Evolutionary conservation across 1,139 yeast species (phyloP).

Genomic region (Kodamaea sp.): DNA sequence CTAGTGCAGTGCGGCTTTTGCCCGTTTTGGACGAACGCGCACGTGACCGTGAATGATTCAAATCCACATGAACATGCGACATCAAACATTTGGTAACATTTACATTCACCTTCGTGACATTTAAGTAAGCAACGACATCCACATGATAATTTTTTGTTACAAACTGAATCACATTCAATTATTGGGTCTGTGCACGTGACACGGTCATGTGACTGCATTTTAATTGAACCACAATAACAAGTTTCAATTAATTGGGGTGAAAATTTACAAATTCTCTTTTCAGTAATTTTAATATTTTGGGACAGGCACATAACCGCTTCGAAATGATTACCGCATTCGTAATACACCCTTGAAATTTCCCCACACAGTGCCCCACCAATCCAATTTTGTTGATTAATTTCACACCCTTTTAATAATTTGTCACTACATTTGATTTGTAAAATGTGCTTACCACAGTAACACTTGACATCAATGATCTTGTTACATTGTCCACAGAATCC

Average conservation of each 20-base stretch:
- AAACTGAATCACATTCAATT: slow-evolving; percentile 64
- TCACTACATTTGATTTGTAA: slow-evolving; percentile 48
- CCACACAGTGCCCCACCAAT: slow-evolving; percentile 64
- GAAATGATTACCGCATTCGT: slow-evolving; percentile 67
- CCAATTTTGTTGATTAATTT: slow-evolving; percentile 36
- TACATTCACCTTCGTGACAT: slow-evolving; percentile 79
- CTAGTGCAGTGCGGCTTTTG: slow-evolving; percentile 61
- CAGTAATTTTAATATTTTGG: slow-evolving; percentile 25
- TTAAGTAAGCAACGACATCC: slow-evolving; percentile 66
- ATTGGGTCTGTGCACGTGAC: slow-evolving; percentile 67
- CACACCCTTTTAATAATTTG: slow-evolving; percentile 19
- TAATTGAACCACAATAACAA: slow-evolving; percentile 74
- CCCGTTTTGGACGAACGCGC: slow-evolving; percentile 52
- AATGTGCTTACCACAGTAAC: slow-evolving; percentile 71
- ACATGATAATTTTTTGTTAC: slow-evolving; percentile 64
- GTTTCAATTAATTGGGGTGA: slow-evolving; percentile 56
- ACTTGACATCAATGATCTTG: slow-evolving; percentile 35
- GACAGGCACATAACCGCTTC: slow-evolving; percentile 63
- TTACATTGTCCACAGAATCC: slow-evolving; percentile 79
- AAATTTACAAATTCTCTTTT: slow-evolving; percentile 52
- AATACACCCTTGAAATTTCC: slow-evolving; percentile 44
- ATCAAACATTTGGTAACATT: slow-evolving; percentile 52
- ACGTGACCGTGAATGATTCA: slow-evolving; percentile 55
- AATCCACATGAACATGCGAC: slow-evolving; percentile 52
- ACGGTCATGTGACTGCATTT: slow-evolving; percentile 32